A percentile compares a stretch with the other conserved stretches of the same genome.
phyloP scores from a whole-genome alignment of 2,329 filamentous ascomycete species.

The Xylariaceae sp. region DNA sequence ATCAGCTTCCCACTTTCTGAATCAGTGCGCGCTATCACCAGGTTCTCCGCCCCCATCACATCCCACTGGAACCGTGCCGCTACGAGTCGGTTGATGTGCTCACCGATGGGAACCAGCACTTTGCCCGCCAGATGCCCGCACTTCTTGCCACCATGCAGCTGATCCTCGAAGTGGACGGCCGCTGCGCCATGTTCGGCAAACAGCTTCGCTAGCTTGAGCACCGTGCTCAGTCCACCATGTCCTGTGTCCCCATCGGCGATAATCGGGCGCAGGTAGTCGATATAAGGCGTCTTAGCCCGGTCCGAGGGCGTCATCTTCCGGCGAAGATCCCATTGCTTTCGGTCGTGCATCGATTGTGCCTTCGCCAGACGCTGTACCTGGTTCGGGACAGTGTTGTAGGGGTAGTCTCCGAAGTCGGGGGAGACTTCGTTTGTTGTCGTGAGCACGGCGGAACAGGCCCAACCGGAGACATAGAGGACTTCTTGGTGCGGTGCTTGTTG shows the following conservation, averaged over 20 bases:
- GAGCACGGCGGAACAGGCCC: constrained; percentile 93
- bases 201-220: constrained; percentile 94
- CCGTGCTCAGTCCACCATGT: constrained; percentile 88
- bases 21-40: constrained; percentile 93
- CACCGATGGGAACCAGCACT: constrained; percentile 88
- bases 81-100: constrained; percentile 94
- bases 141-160: constrained; percentile 97
- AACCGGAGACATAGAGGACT: constrained; percentile 93
- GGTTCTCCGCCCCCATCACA: constrained; percentile 92
- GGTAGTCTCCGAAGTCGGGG: constrained; percentile 97
- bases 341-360: constrained; percentile 94
- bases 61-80: constrained; percentile 98
- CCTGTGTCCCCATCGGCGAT: constrained; percentile 96
- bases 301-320: constrained; percentile 76
- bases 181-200: constrained; percentile 97
- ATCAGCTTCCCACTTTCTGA: constrained; percentile 91
- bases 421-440: constrained; percentile 97
- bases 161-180: constrained; percentile 96
- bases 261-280: constrained; percentile 92
- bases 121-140: constrained; percentile 97
- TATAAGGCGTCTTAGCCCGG: constrained; percentile 75
- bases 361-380: constrained; percentile 96
- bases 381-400: constrained; percentile 98
- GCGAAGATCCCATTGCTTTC: constrained; percentile 88
- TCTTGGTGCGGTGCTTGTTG: constrained; percentile 97